Base-by-base conservation (phyloP, 2,329 filamentous ascomycete genomes). In the Seiridium cupressi region DNA sequence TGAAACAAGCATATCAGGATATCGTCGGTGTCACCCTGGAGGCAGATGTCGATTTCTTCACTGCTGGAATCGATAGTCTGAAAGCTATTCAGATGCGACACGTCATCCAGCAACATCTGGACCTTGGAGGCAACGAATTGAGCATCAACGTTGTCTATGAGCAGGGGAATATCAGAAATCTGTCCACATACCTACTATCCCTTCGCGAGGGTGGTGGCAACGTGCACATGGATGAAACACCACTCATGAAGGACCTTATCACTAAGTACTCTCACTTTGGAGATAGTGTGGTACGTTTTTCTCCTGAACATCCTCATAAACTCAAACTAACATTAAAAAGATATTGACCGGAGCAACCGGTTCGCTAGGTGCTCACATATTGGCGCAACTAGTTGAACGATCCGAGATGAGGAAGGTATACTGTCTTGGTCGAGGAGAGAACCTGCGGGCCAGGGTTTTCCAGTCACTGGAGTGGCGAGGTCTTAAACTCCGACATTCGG, bases 41-140 rank as follows among this genome's bases (percentile, higher is more conserved):
- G 53, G 44, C n/a, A 42, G 42, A 55, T 3, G 42, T 72, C 3
- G 77, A 80, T 60, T 77, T 82, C 64, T 81, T 81, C 61, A 68
- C 73, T 1, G 69, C 73, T 0, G 80, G 79, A 0, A 63, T 82
- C 26, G 79, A 82, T 63, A 81, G 78, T 60, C 66, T 81, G 9
- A 76, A 78, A 18, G 78, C 78, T 2, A 77, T 79, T 11, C 77
- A 80, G 18, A 62, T 79, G 2, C 74, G 79, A 26, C 71, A 77
- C 3, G 58, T 79, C 3, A 70, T 82, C 32, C 67, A 78, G 42
- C 67, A 72, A 13, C 66, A 75, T 31, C 71, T 81, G 13, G 70
- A 75, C 9, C 65, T 81, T 2, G 69, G 69, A 26, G 63, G 66
- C n/a, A 61, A 71, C 4, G 32, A 10, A 11, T 44, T 51, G 6